Conservation (phyloP, 2,329 filamentous ascomycete species). For the Clonostachys solani region DNA sequence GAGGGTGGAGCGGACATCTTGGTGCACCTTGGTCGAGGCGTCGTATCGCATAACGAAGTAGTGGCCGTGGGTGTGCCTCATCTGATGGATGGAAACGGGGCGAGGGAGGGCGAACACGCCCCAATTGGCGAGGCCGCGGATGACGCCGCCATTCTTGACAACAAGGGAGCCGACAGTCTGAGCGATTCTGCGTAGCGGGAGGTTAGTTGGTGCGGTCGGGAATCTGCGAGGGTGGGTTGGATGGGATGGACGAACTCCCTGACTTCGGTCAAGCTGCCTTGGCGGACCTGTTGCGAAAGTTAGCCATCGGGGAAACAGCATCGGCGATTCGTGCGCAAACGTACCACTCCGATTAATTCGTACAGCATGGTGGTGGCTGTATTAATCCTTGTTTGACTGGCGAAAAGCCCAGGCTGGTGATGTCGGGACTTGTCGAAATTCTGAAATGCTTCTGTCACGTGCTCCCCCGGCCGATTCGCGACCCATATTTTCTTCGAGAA, state of each 20-base stretch:
- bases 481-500: too few relatives aligned
- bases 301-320: neutral
- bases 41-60: constrained; percentile 99
- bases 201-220: constrained; percentile 3
- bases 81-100: constrained; percentile 74
- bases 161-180: constrained; percentile 78
- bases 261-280: constrained; percentile 84
- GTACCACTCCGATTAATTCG: constrained; percentile 92
- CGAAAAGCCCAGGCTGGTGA: too few relatives aligned
- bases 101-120: constrained; percentile 84
- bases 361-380: constrained; percentile 72
- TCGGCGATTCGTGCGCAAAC: constrained; percentile 21
- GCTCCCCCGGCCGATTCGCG: too few relatives aligned
- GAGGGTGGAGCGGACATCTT: constrained; percentile 70
- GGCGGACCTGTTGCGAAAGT: constrained; percentile 69
- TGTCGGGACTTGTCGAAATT: too few relatives aligned
- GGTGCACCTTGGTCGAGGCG: constrained; percentile 66
- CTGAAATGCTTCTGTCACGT: too few relatives aligned
- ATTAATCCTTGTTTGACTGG: constrained; percentile 8
- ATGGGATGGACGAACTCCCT: constrained; percentile 68
- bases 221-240: neutral
- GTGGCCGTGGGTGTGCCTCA: constrained; percentile 79
- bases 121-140: constrained; percentile 94
- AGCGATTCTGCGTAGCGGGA: constrained; percentile 63
- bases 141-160: constrained; percentile 78